Evolutionary conservation across 331 rosid species (phyloP), one percentile per base, ranked within the genome.

Genomic region (Pyrus hybrid): DNA sequence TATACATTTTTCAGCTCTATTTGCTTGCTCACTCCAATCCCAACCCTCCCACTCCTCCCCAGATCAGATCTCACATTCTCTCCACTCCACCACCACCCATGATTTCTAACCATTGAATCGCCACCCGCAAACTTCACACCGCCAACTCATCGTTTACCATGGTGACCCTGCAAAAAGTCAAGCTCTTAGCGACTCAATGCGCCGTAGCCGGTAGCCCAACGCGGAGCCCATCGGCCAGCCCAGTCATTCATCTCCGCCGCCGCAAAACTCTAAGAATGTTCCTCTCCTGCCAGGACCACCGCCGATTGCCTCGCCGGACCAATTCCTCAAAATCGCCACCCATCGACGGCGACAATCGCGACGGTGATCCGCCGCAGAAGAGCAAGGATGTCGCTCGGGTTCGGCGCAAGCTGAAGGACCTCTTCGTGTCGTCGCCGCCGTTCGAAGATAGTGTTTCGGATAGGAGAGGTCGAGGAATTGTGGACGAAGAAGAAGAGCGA

Each of bases 251-350:
- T 47, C 87, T 93, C 79, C 98, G 91, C 82, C 92, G 92, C 49
- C 93, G 96, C 23, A 87, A 84, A 60, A 92, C 97, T 17, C 87
- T 92, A 22, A 81, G 93, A 14, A 90, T 88, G 92, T 86, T 92
- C 72, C 93, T 90, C 81, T 68, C 71, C 65, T 90, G 91, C 21
- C 74, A 84, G 49, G 88, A 86, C 74, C 92, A 89, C 47, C 90
- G 87, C 71, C 85, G 89, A 2, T 73, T 84, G 43, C 79, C 86
- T 21, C 67, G 80, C 71, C 86, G 82, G 8, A 72, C 72, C 5
- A 58, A 63, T 58, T 37, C 87, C 30, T 6, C 57, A 18, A 18
- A 51, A 51, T 51, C 57, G 17, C 57, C 57, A 51, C n/a, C 57
- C 57, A 51, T 51, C 8, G 9, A 17, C 43, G 56, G 6, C 14